phyloP scores from a whole-genome alignment of 106 monocot genomes.

The Cymbidium sinense region DNA sequence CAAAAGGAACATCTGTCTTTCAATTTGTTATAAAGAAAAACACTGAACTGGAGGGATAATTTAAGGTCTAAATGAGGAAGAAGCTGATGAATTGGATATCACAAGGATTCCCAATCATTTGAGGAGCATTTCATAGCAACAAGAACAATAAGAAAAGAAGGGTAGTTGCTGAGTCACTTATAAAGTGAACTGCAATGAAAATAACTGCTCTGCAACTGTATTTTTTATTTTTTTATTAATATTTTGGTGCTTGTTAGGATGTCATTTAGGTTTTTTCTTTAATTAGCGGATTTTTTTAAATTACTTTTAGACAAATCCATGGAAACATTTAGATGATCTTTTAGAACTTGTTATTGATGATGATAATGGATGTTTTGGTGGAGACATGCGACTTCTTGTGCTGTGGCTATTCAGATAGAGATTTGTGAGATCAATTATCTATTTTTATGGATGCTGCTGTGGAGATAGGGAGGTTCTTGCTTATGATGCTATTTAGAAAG shows the following conservation, averaged over 20 bases:
- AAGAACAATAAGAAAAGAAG: background rate
- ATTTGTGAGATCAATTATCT: background rate
- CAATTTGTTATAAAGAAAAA: background rate
- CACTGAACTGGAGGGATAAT: background rate
- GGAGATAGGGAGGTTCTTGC: background rate
- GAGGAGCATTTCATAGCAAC: background rate
- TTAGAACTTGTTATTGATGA: no score
- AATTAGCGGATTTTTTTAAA: no score
- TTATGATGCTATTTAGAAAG: background rate
- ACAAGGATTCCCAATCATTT: no score
- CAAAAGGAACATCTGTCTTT: background rate
- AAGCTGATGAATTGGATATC: background rate
- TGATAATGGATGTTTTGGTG: background rate
- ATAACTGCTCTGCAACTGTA: background rate
- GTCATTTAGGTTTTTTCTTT: background rate
- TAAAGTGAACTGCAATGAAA: background rate
- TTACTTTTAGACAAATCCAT: no score
- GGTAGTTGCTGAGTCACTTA: background rate
- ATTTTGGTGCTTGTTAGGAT: background rate
- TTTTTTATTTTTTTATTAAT: background rate
- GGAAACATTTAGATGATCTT: no score
- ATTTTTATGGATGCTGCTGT: background rate
- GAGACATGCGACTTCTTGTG: background rate
- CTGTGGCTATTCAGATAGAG: background rate
- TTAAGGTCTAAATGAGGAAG: background rate